Evolutionary conservation across 352 stramenopile genomes (phyloP).

Genomic region (Pilasporangium apinafurcum): DNA sequence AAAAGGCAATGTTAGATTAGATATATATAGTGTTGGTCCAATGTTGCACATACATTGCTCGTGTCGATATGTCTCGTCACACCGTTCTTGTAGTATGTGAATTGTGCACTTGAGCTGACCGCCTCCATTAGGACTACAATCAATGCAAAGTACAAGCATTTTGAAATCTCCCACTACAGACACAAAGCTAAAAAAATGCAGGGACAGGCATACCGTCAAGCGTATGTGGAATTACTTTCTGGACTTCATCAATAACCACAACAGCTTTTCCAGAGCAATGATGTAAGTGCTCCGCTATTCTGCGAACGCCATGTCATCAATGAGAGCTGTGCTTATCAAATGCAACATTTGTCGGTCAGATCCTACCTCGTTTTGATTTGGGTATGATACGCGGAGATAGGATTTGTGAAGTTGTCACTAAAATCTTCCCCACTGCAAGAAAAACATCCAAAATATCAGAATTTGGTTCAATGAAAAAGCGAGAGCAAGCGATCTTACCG

Average conservation of each 20-base stretch:
- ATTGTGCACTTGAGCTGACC: constrained; percentile 55
- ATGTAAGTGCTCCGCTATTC: constrained; percentile 73
- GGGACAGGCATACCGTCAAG: constrained; percentile 56
- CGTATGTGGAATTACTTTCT: constrained; percentile 88
- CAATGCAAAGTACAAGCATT: neutral
- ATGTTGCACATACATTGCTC: constrained; percentile 41
- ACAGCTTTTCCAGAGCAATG: constrained; percentile 82
- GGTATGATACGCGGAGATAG: constrained; percentile 75
- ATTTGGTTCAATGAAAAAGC: neutral
- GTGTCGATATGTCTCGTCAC: constrained; percentile 60
- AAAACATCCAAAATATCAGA: neutral
- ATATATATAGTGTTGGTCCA: too few relatives aligned
- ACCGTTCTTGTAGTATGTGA: constrained; percentile 74
- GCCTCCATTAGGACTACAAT: constrained; percentile 66
- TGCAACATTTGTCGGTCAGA: neutral
- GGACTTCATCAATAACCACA: constrained; percentile 89
- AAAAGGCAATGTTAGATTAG: constrained; percentile 3
- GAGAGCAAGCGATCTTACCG: constrained; percentile 40
- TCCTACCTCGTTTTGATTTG: constrained; percentile 74
- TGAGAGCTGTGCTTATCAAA: too few relatives aligned
- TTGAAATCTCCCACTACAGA: neutral
- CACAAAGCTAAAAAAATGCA: neutral
- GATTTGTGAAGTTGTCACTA: constrained; percentile 77
- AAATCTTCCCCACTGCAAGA: constrained; percentile 73
- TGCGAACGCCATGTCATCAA: constrained; percentile 10